These are phyloP conservation scores for Aspergillus egyptiacus DNA, from an alignment of 495 filamentous ascomycete species.

Conservation along the genomic window DNA sequence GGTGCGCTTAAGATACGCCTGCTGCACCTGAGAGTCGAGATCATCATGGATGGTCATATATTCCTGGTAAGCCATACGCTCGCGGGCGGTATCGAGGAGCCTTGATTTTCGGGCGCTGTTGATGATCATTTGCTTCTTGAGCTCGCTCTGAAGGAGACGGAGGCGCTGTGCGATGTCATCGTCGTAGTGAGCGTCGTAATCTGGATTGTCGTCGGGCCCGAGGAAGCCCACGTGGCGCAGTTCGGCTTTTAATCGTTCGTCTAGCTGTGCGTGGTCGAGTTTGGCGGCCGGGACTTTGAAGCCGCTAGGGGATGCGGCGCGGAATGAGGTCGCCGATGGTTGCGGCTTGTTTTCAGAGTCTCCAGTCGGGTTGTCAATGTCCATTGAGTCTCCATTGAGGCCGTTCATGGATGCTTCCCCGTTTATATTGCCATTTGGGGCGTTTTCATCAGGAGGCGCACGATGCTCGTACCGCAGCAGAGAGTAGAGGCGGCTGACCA, in stretches of 20 bases:
- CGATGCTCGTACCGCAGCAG: conserved; percentile 79
- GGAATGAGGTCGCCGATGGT: conserved; percentile 69
- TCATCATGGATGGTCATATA: conserved; percentile 96
- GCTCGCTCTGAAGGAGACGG: conserved; percentile 72
- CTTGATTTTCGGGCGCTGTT: conserved; percentile 88
- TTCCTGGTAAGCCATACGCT: conserved; percentile 90
- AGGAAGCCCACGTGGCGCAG: conserved; percentile 92
- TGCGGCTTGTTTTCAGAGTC: conserved; percentile 45
- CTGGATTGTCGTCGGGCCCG: conserved; percentile 58
- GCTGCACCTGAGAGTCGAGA: conserved; percentile 89
- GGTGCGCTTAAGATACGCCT: conserved; percentile 93
- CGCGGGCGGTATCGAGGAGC: conserved; percentile 76
- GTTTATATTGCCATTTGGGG: conserved; percentile 48
- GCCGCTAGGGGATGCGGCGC: conserved; percentile 56
- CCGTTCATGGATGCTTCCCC: conserved; percentile 43
- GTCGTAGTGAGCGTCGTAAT: conserved; percentile 85
- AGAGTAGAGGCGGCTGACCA: conserved; percentile 76
- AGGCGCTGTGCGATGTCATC: conserved; percentile 91
- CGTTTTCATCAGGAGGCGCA: conserved; percentile 48
- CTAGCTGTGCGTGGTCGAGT: conserved; percentile 75
- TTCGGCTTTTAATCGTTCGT: conserved; percentile 85
- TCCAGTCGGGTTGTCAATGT: conserved; percentile 36
- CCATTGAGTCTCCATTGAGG: conserved; percentile 52
- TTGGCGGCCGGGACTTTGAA: conserved; percentile 56
- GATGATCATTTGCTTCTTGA: conserved; percentile 71